A percentile compares a stretch with the other conserved stretches of the same genome.
phyloP scores from a whole-genome alignment of 2,329 filamentous ascomycete species.

The Trichoderma simmonsii region DNA sequence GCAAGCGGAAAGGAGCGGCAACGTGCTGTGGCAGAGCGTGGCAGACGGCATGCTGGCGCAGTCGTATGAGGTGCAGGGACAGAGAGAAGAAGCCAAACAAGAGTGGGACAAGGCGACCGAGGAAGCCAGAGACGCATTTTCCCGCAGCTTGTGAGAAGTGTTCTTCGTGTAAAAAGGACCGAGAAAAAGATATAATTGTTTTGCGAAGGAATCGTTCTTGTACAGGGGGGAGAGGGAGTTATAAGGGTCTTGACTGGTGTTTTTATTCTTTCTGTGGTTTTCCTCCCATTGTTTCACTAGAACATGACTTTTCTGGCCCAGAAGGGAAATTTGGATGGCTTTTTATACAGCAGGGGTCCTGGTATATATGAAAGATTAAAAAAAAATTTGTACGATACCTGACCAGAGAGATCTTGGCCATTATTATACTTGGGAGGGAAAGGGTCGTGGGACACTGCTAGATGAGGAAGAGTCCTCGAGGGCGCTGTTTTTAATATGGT shows the following conservation, averaged over 20 bases:
- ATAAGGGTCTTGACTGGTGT: constrained; percentile 22
- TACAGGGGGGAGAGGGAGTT: constrained; percentile 19
- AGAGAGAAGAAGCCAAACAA: constrained; percentile 42
- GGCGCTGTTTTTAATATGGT: neutral
- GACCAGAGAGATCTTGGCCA: constrained; percentile 21
- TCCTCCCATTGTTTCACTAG: neutral
- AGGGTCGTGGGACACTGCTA: neutral
- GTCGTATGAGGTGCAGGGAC: constrained; percentile 70
- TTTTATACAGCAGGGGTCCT: constrained; percentile 17
- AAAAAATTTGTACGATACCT: constrained; percentile 27
- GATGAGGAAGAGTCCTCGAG: constrained; percentile 14
- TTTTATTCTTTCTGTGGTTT: constrained; percentile 9
- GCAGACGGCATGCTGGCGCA: constrained; percentile 75
- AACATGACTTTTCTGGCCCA: neutral
- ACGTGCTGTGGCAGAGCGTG: constrained; percentile 75
- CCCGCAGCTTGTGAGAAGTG: constrained; percentile 29
- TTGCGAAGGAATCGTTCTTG: neutral
- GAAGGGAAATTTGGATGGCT: constrained; percentile 4
- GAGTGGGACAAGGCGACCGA: constrained; percentile 42
- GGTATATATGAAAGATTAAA: constrained; percentile 18
- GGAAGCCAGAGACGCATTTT: constrained; percentile 44
- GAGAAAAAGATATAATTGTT: neutral
- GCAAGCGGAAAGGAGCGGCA: constrained; percentile 67
- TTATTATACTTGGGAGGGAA: constrained; percentile 8
- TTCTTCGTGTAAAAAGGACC: neutral